Evolutionary conservation across 2,329 filamentous ascomycete species (phyloP).

Genomic region (Ophiostoma fasciatum): DNA sequence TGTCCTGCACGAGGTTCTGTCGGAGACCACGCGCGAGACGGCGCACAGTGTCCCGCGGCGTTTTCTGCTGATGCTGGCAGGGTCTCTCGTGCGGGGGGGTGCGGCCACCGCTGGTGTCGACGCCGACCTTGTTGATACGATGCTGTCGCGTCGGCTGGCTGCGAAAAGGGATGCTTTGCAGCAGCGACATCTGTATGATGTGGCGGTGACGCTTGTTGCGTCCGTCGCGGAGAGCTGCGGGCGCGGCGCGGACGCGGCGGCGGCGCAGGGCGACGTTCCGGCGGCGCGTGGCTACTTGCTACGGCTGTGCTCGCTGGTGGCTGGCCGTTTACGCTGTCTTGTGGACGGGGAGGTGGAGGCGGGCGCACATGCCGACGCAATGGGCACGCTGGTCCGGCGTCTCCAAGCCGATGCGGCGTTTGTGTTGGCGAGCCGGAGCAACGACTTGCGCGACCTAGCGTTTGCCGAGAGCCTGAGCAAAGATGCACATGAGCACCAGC

Average conservation of each 20-base stretch:
- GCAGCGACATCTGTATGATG: slow-evolving; percentile 22
- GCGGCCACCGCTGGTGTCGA: no score
- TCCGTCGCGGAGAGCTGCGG: slow-evolving; percentile 33
- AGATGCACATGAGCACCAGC: no score
- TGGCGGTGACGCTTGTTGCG: slow-evolving; percentile 25
- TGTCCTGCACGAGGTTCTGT: not conserved
- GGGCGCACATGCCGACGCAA: no score
- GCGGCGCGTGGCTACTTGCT: slow-evolving; percentile 23
- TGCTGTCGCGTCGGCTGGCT: no score
- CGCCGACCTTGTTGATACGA: no score
- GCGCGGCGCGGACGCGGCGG: slow-evolving; percentile 18
- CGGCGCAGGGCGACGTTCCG: slow-evolving; percentile 8
- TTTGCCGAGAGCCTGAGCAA: slow-evolving; percentile 32
- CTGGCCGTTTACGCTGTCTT: slow-evolving; percentile 6
- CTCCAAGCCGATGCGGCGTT: slow-evolving; percentile 34
- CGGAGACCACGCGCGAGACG: not conserved
- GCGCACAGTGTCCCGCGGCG: not conserved
- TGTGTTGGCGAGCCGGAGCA: slow-evolving; percentile 34
- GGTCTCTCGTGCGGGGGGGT: no score
- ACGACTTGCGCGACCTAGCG: slow-evolving; percentile 36
- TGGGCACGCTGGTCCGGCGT: slow-evolving; percentile 21
- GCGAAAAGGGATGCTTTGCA: no score
- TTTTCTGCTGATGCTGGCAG: not conserved
- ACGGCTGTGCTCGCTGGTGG: slow-evolving; percentile 26
- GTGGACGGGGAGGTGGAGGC: slow-evolving; percentile 18